Base-by-base conservation (phyloP, 768 basidiomycete species). In the Pleurotus sapidus region DNA sequence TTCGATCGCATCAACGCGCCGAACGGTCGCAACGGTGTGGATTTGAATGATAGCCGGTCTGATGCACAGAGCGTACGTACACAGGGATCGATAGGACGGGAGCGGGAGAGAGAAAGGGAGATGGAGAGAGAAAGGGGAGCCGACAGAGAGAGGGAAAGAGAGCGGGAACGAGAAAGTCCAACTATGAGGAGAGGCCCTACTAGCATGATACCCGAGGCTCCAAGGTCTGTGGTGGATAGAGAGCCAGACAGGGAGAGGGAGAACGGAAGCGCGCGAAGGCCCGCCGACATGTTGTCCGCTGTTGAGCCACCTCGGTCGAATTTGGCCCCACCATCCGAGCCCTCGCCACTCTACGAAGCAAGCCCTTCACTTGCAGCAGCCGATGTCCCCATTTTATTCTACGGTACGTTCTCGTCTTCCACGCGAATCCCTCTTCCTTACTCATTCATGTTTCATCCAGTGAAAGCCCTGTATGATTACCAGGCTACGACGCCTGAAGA, bases 401-500 rank as follows among this genome's bases (percentile, higher is more conserved):
- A 93, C 63, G 93, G 93, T 93, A 60, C 61, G 89, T 78, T 38
- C 51, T 57, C 7, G 20, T 48, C 4, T 37, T 8, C 47, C 54
- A 15, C 30, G 4, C 3, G 11, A 9, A 34, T 34, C 30, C 30
- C 11, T 11, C 30, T 34, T 11, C 11, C 11, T 8, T 11, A 11
- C 30, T 34, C 9, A 34, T 34, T 34, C 9, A 3, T 4, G 30
- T 34, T 11, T 25, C 23, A 74, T 42, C 47, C 59, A 93, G 93
- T 95, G 59, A 91, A 93, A 77, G 93, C 94, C 38, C 73, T 95
- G 61, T 96, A 92, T 68, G 90, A 94, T 70, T 95, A 95, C 64
- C 72, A 73, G 0, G 93, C 91, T n/a, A 86, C 88, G 8, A 91
- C 89, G 59, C 87, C 91, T 1, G 93, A 95, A 67, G 96, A 98